Conservation (phyloP, 371 early-diverging fungal genomes). For the Synchytrium microbalum region DNA sequence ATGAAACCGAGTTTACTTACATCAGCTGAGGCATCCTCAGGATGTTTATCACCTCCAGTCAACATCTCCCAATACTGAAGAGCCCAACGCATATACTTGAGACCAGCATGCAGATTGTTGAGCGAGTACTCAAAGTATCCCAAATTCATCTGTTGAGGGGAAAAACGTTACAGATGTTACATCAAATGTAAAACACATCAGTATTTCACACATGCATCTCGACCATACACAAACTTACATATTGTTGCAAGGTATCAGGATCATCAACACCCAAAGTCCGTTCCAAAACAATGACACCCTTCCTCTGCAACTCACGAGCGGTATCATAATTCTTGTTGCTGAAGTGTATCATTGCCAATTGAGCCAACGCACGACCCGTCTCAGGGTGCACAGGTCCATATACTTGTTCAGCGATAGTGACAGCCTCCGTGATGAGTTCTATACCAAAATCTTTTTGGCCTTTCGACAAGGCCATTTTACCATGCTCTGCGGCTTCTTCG, state of each 20-base stretch:
- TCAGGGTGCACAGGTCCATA: conserved; percentile 86
- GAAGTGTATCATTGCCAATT: conserved; percentile 80
- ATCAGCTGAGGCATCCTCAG: conserved; percentile 77
- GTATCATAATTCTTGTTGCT: conserved; percentile 65
- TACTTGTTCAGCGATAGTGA: conserved; percentile 82
- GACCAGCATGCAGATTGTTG: conserved; percentile 66
- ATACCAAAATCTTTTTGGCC: conserved; percentile 57
- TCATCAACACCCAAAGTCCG: conserved; percentile 80
- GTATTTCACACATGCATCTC: background rate
- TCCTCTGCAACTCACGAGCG: conserved; percentile 72
- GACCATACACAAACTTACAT: conserved; percentile 42
- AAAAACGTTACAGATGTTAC: conserved; percentile 8
- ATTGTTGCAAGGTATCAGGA: conserved; percentile 82
- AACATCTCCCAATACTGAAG: conserved; percentile 74
- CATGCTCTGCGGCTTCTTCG: conserved; percentile 83
- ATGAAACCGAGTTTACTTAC: conserved; percentile 34
- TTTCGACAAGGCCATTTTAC: conserved; percentile 66
- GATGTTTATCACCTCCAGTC: conserved; percentile 61
- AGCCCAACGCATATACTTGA: conserved; percentile 73
- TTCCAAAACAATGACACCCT: conserved; percentile 80
- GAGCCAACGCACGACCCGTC: conserved; percentile 74
- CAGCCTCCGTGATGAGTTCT: conserved; percentile 74
- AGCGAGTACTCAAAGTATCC: conserved; percentile 79
- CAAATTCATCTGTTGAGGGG: conserved; percentile 69
- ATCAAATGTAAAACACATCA: conserved; percentile 5